These are phyloP conservation scores for Naganishia liquefaciens DNA, from an alignment of 1,284 basidiomycete species.

Conservation along the genomic window DNA sequence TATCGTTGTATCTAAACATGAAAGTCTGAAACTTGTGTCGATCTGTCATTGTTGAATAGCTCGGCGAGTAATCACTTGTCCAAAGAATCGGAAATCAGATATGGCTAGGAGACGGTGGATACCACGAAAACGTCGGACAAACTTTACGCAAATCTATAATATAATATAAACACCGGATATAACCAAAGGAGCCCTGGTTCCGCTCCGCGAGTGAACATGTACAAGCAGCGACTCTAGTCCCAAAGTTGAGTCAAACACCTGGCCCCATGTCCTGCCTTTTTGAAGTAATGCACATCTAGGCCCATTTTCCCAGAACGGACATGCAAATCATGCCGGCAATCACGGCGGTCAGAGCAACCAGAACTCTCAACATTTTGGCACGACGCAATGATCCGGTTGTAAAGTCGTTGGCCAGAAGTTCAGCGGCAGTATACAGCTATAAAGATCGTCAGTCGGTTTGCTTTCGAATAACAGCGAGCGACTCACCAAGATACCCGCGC, in stretches of 20 bases:
- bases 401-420: constrained; percentile 42
- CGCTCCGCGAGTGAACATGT: no score
- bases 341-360: constrained; percentile 38
- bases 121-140: no score
- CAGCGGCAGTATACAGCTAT: constrained; percentile 43
- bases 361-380: constrained; percentile 35
- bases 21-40: background rate
- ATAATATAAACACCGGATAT: background rate
- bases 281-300: constrained; percentile 31
- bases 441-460: background rate
- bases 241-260: background rate
- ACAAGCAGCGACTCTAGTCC: no score
- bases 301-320: constrained; percentile 53
- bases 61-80: no score
- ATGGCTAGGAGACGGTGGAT: background rate
- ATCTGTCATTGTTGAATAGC: no score
- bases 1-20: background rate
- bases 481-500: constrained; percentile 38
- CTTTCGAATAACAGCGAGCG: constrained; percentile 26
- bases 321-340: constrained; percentile 44
- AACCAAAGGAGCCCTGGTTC: no score
- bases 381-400: constrained; percentile 38
- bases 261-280: background rate
- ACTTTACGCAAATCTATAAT: background rate
- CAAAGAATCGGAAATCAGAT: no score